Evolutionary conservation across 2,329 filamentous ascomycete genomes (phyloP), one percentile per base, ranked within the genome.

Genomic region (Colletotrichum sp.): DNA sequence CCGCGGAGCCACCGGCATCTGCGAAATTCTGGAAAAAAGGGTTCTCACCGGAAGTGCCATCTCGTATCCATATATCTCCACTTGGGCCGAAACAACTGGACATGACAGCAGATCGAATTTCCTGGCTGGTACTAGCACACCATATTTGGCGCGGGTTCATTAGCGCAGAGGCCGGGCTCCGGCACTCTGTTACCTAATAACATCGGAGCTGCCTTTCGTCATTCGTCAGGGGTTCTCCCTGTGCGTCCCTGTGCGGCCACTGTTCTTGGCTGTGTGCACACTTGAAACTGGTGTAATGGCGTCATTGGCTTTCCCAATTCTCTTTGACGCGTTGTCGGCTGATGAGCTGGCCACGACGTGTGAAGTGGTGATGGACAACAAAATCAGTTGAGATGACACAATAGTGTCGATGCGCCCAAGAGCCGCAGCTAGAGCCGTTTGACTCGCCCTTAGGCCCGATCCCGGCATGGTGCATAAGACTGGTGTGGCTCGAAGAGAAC

Each of bases 31-130:
- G 57, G 39, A 48, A 48, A 52, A 68, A 73, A 52, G 32, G 27
- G 13, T 32, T 68, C 27, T 64, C 69, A 28, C 59, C 57, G 44
- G 64, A 63, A 75, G 32, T 73, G 59, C 70, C 36, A 64, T 48
- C 48, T 69, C 64, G 74, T 76, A 76, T 76, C 70, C 74, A 69
- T 73, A 28, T 27, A 73, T 27, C 64, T 55, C 74, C 74, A 73
- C 70, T 76, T 68, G 74, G 74, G 70, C 70, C 74, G 74, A 60
- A 76, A 76, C 64, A 39, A 67, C 70, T 73, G 55, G 69, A 73
- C 15, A 60, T 67, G 36, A 67, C 68, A 72, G 68, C 72, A 75
- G 68, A 72, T 75, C 68, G 52, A 52, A 67, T 75, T 75, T 66
- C 72, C 72, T 67, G 52, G 60, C 48, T 36, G 30, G 68, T 52